Evolutionary conservation across 1,284 basidiomycete species (phyloP).

Genomic region (Anthracocystis walkeri): DNA sequence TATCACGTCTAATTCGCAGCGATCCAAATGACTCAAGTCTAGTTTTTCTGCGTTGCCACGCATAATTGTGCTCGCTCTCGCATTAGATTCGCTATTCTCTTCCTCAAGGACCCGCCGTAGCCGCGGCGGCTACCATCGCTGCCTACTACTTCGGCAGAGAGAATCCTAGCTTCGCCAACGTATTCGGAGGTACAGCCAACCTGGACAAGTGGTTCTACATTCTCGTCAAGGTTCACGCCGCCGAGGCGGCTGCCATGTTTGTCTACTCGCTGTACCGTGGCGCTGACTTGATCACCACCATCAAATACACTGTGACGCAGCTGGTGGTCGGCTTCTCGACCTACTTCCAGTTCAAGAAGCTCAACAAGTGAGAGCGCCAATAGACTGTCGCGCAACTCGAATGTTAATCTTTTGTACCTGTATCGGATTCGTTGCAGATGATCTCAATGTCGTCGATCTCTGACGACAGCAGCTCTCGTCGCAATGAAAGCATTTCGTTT

Average conservation of each 20-base stretch:
- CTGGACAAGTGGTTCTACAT: slow-evolving; percentile 34
- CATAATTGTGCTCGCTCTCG: background rate
- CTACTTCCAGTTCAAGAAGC: slow-evolving; percentile 52
- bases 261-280: slow-evolving; percentile 40
- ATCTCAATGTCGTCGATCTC: too few species aligned
- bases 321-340: slow-evolving; percentile 51
- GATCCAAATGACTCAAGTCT: background rate
- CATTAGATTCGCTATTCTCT: slow-evolving; percentile 36
- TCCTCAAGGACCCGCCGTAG: slow-evolving; percentile 28
- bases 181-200: slow-evolving; percentile 32
- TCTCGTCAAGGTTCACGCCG: slow-evolving; percentile 29
- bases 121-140: slow-evolving; percentile 14
- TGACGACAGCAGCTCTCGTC: too few species aligned
- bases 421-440: too few species aligned
- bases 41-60: background rate
- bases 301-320: slow-evolving; percentile 44
- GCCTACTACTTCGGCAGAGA: slow-evolving; percentile 38
- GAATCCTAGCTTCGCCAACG: slow-evolving; percentile 35
- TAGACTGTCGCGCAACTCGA: too few species aligned
- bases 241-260: slow-evolving; percentile 43
- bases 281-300: slow-evolving; percentile 30
- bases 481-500: too few species aligned
- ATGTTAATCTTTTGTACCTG: too few species aligned
- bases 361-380: slow-evolving; percentile 35
- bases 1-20: background rate